Conservation (phyloP, 768 basidiomycete species). For the Kwoniella dendrophila region DNA sequence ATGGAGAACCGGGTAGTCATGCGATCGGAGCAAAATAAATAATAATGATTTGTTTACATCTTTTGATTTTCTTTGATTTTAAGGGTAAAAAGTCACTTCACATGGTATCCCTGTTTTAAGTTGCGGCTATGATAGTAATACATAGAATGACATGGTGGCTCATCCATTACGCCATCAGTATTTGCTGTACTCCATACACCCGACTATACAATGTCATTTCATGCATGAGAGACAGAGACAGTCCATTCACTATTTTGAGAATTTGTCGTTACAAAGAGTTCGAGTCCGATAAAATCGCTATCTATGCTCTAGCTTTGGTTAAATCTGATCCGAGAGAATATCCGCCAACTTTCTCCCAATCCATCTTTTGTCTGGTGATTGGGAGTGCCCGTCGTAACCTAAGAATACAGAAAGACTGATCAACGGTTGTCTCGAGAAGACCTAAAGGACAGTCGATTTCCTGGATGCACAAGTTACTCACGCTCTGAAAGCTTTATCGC, state of each 20-base stretch:
- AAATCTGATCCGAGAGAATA: constrained; percentile 47
- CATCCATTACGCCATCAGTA: too few species aligned
- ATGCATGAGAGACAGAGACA: too few species aligned
- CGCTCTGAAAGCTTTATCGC: constrained; percentile 88
- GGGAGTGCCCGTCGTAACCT: constrained; percentile 84
- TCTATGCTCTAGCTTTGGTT: constrained; percentile 41
- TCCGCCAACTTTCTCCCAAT: constrained; percentile 84
- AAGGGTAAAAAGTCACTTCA: not conserved
- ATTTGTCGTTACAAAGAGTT: too few species aligned
- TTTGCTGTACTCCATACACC: too few species aligned
- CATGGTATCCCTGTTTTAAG: too few species aligned
- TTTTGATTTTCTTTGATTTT: not conserved
- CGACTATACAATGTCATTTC: too few species aligned
- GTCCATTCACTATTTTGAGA: too few species aligned
- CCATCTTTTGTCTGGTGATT: constrained; percentile 86
- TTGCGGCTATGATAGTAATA: too few species aligned
- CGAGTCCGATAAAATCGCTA: not conserved
- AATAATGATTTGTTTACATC: constrained; percentile 7
- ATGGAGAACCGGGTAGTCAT: not conserved
- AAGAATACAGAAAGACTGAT: too few species aligned
- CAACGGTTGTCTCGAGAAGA: too few species aligned
- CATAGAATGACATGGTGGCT: not conserved
- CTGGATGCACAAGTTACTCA: too few species aligned
- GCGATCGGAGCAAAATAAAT: not conserved
- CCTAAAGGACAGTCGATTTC: too few species aligned